Percentiles rank a stretch among this genome's conserved stretches.
Evolutionary conservation across 768 basidiomycete species (phyloP).

Genomic region (Boletus fagicola): DNA sequence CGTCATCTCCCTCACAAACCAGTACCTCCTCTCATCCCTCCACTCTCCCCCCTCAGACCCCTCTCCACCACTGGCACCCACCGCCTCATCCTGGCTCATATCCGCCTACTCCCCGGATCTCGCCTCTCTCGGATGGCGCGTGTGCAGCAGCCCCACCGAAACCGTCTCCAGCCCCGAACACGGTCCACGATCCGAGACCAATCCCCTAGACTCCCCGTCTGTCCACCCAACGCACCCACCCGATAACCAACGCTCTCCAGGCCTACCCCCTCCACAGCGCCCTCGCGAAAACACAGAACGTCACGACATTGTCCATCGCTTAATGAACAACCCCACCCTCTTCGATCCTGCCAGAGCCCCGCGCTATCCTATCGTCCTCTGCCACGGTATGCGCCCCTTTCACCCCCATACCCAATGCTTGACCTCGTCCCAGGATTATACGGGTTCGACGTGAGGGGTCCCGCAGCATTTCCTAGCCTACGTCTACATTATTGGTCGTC

Average conservation of each 20-base stretch:
- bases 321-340: conserved; percentile 75
- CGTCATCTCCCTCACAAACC: conserved; percentile 67
- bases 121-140: neutral
- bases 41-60: neutral
- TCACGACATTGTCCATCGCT: conserved; percentile 60
- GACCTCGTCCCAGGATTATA: conserved; percentile 65
- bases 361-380: conserved; percentile 90
- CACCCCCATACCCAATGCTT: neutral
- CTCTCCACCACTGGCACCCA: too few relatives aligned
- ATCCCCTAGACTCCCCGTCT: neutral
- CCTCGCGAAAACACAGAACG: conserved; percentile 17
- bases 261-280: conserved; percentile 7
- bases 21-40: conserved; percentile 21
- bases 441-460: conserved; percentile 91
- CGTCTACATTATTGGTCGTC: conserved; percentile 95
- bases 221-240: conserved; percentile 13
- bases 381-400: conserved; percentile 63
- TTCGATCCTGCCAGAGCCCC: conserved; percentile 77
- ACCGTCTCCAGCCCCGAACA: neutral
- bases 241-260: conserved; percentile 2
- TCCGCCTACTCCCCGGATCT: conserved; percentile 3
- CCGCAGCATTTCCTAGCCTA: conserved; percentile 74
- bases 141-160: neutral
- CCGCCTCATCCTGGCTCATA: conserved; percentile 18
- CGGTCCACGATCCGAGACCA: neutral